phyloP scores from a whole-genome alignment of 129 eudicot genomes.

The Oenanthe sinensis region DNA sequence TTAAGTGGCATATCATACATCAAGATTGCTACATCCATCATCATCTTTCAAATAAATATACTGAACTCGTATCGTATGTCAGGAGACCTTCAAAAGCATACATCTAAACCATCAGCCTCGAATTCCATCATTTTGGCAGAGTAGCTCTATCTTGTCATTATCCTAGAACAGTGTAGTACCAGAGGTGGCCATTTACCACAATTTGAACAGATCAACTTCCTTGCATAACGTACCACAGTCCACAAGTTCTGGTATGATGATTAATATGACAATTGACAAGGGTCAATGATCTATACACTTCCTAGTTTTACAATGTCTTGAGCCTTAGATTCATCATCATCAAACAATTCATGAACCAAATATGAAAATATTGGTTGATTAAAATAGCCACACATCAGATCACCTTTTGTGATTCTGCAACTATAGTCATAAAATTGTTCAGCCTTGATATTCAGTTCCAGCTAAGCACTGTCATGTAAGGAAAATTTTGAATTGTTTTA shows the following conservation, averaged over 20 bases:
- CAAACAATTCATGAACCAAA: conserved; percentile 43
- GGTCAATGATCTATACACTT: too few relatives aligned
- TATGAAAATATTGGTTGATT: conserved; percentile 74
- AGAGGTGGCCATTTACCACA: conserved; percentile 25
- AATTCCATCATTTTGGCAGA: conserved; percentile 87
- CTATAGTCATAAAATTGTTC: background rate
- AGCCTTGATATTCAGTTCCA: background rate
- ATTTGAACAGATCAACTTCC: conserved; percentile 28
- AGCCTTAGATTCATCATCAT: conserved; percentile 46
- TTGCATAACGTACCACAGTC: conserved; percentile 31
- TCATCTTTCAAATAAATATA: conserved; percentile 75
- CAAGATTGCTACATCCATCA: conserved; percentile 62
- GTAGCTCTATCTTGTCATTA: conserved; percentile 64
- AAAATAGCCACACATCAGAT: conserved; percentile 64
- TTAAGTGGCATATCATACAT: conserved; percentile 40
- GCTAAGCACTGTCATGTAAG: background rate
- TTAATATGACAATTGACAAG: too few relatives aligned
- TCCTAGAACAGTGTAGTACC: conserved; percentile 28
- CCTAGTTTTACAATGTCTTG: too few relatives aligned
- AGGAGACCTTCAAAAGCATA: conserved; percentile 54
- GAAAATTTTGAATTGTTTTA: background rate
- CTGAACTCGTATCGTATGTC: conserved; percentile 47
- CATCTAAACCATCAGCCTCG: conserved; percentile 99
- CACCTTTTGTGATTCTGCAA: conserved; percentile 54
- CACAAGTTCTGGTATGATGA: too few relatives aligned